Base-by-base conservation (phyloP, 1,284 basidiomycete species). In the Sanghuangporus weigelae region DNA sequence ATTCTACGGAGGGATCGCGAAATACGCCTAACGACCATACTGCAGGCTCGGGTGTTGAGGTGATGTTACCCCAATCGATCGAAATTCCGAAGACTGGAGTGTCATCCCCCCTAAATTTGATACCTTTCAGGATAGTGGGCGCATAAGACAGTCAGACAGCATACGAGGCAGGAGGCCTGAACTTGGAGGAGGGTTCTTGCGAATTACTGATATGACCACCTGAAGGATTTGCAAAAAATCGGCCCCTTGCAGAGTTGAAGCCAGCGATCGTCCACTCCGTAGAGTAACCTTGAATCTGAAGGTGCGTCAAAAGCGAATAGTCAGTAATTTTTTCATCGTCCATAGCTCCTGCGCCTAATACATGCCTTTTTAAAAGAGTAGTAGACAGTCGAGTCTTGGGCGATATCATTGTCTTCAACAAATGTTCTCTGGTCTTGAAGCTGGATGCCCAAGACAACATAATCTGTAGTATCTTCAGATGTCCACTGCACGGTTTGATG, bases 1-100 rank as follows among this genome's bases (percentile, higher is more conserved):
- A 77, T 42, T 72, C 69, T 11, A 78, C 70, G 7, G 73, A 69
- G 0, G 80, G 78, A 63, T 77, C 75, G 12, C 80, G 74, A 6
- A 77, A 68, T 11, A 78, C 69, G 0, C 81, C 80, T 31, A 82
- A 66, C 1, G 75, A 72, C 68, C 74, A 77, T 3, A 81, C 74
- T 7, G 77, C 70, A 5, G 76, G 72, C 6, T 66, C 57, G 35
- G 49, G 23, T 5, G 69, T 69, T 7, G 44, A 59, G n/a, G 59
- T 57, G 26, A 73, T 69, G 14, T 21, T 67, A 6, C 73, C 73
- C 11, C 72, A 68, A 55, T 75, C 70, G 10, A 73, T 66, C 0
- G 76, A 67, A 48, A 76, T 68, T 2, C 73, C 76, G 38, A 78
- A 71, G 3, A 62, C 76, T 73, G 42, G 74, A 73, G 73, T 78